Base-by-base conservation (phyloP, 257 asterid genomes). In the Dorcoceras hygrometricum region DNA sequence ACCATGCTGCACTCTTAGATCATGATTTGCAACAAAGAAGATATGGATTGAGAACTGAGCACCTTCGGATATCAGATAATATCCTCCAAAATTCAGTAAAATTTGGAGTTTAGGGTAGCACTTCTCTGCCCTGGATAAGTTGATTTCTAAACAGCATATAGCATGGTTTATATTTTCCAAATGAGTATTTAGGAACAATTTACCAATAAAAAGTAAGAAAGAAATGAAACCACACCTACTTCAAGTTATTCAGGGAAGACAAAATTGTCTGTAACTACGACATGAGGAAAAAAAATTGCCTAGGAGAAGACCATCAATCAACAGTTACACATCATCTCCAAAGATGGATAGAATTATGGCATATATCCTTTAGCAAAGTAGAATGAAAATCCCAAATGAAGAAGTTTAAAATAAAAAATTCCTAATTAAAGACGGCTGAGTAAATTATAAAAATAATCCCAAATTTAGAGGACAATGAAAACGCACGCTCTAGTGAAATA, bases 341-440 rank as follows among this genome's bases (percentile, higher is more conserved):
- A 23, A 19, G 14, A 12, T 24, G 59, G 39, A 48, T 48, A 25
- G 57, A 64, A 48, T 50, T 50, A 8, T 34, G 12, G 16, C 16
- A 10, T 34, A 34, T 34, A 34, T 34, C 16, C 2, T 31, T 31
- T 31, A 31, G 10, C 6, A 46, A 64, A 24, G 10, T 3, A 46
- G 69, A 65, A 25, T 24, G 59, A 48, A n/a, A 60, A 31, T 3
- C 4, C 22, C 19, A 26, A 50, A n/a, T n/a, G n/a, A n/a, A n/a
- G n/a, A n/a, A n/a, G n/a, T n/a, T n/a, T n/a, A n/a, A n/a, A n/a
- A n/a, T n/a, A n/a, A n/a, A 48, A n/a, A 60, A 31, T 3, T 2
- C 22, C 19, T n/a, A 50, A 65, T 18, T 48, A 60, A 65, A 65
- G 59, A 65, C 27, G 59, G 5, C 9, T 59, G 59, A 65, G 59